phyloP scores from a whole-genome alignment of 257 asterid genomes.

The Solanum acaule region DNA sequence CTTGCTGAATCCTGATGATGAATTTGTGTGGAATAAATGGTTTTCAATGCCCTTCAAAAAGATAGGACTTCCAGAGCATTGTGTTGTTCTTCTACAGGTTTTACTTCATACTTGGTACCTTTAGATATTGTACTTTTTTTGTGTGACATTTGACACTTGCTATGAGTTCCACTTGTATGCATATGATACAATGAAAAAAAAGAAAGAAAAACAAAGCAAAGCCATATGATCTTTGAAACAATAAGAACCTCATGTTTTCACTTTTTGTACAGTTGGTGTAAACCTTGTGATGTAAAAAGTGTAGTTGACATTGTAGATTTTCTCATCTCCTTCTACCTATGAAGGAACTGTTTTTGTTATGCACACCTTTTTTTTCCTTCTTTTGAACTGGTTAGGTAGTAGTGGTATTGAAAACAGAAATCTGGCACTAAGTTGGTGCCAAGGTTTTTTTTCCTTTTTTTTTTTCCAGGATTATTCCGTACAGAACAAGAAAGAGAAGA shows the following conservation, averaged over 20 bases:
- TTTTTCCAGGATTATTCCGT: neutral
- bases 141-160: conserved; percentile 4
- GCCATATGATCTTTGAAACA: neutral
- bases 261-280: neutral
- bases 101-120: conserved; percentile 30
- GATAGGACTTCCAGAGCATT: conserved; percentile 88
- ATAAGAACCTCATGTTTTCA: neutral
- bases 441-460: neutral
- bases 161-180: neutral
- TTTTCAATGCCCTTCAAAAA: conserved; percentile 69
- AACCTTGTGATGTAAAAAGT: neutral
- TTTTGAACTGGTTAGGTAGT: neutral
- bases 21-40: conserved; percentile 98
- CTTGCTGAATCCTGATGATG: conserved; percentile 77
- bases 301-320: neutral
- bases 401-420: neutral
- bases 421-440: neutral
- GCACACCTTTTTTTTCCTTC: neutral
- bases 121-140: conserved; percentile 16
- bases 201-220: neutral
- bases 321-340: neutral
- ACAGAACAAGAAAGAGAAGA: neutral
- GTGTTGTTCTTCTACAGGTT: conserved; percentile 93
- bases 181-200: neutral
- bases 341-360: neutral